Base-by-base conservation (phyloP, 768 basidiomycete species). In the Phlebiopsis gigantea region DNA sequence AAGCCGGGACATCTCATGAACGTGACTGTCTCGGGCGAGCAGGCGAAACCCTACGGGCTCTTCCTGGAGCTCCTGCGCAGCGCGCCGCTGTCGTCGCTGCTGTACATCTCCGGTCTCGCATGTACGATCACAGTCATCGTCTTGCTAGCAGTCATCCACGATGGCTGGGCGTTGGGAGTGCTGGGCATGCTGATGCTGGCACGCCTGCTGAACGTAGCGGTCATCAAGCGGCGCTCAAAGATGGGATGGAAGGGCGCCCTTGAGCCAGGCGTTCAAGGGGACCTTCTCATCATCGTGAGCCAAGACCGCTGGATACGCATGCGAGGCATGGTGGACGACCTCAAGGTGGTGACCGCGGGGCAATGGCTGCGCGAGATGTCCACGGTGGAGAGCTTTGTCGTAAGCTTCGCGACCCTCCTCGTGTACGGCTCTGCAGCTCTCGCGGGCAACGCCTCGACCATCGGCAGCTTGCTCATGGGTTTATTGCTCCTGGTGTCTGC, bases 301-400 rank as follows among this genome's bases (percentile, higher is more conserved):
- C 57, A 58, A 43, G 57, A 58, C 44, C 50, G 57, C n/a, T 58
- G 57, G 57, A 28, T 58, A 5, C 52, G 57, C 29, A 53, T 58
- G 57, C 8, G 29, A 25, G 57, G 57, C 14, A 28, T n/a, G 10
- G 21, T 47, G 4, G 26, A 47, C 28, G 57, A 58, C 24, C 24
- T 58, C 43, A 58, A 58, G 45, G 29, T 34, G 15, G 57, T 58
- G 6, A 54, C 57, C 6, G 41, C 57, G 21, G 57, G 57, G 19
- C 51, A 58, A 28, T 58, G 57, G 57, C 29, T 58, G n/a, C 3
- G 52, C 6, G 57, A 58, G 25, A 41, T 12, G 5, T 30, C 22
- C 14, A 21, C 43, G 10, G 14, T 25, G 2, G 52, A 58, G 25
- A 39, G 51, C 30, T 58, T 53, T 31, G 50, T 29, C 3, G 25